Evolutionary conservation across 805 yeast genomes (phyloP).

Genomic region (Saturnispora saitoi): DNA sequence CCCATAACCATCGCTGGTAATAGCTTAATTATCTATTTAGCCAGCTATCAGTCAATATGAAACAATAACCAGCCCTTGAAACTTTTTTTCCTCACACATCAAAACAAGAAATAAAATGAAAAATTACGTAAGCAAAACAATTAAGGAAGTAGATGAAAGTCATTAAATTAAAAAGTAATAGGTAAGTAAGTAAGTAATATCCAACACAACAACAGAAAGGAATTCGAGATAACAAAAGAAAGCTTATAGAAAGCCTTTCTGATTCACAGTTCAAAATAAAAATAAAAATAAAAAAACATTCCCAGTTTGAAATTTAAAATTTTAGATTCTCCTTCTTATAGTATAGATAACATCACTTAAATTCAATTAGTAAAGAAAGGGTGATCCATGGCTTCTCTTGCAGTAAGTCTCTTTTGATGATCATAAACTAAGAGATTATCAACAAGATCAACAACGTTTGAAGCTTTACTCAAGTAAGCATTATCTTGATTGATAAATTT

Average conservation of each 20-base stretch:
- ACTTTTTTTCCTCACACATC: not conserved
- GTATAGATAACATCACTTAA: not conserved
- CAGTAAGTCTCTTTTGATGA: slow-evolving; percentile 82
- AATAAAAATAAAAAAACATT: too few species aligned
- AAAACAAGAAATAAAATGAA: not conserved
- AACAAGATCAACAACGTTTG: slow-evolving; percentile 57
- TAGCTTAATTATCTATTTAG: not conserved
- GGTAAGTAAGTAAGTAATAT: not conserved
- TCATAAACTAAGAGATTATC: slow-evolving; percentile 72
- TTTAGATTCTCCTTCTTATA: not conserved
- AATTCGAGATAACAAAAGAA: too few species aligned
- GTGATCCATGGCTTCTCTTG: slow-evolving; percentile 80
- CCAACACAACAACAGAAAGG: not conserved
- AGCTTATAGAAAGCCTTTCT: too few species aligned
- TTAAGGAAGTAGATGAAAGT: not conserved
- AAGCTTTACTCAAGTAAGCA: slow-evolving; percentile 39
- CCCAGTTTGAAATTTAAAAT: not conserved
- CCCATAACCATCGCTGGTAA: not conserved
- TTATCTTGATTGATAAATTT: slow-evolving; percentile 50
- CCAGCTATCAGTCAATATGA: not conserved
- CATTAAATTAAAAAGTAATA: not conserved
- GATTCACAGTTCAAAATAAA: not conserved
- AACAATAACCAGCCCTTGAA: not conserved
- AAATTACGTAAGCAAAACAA: not conserved
- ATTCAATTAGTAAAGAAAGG: slow-evolving; percentile 22